Percentiles rank a stretch among this genome's conserved stretches.
Evolutionary conservation across 2,329 filamentous ascomycete genomes (phyloP).

Genomic region (Cladobotryum protrusum): DNA sequence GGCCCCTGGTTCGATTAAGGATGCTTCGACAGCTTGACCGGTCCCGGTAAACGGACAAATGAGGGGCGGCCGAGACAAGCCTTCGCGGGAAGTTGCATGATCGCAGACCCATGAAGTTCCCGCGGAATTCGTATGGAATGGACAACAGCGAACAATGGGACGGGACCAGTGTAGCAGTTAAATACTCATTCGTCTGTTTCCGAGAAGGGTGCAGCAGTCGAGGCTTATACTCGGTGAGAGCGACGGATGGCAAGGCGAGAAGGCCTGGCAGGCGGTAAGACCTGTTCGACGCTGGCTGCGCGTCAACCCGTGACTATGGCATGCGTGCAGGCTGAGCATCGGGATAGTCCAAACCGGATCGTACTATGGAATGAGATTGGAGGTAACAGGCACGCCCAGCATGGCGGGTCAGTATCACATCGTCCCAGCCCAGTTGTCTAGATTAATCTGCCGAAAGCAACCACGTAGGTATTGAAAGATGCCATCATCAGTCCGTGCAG

Average conservation of each 20-base stretch:
- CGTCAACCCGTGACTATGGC: constrained; percentile 5
- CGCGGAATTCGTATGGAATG: constrained; percentile 2
- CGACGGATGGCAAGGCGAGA: neutral
- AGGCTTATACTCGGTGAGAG: neutral
- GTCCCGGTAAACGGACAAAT: constrained; percentile 12
- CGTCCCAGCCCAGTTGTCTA: constrained; percentile 7
- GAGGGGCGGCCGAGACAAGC: constrained; percentile 4
- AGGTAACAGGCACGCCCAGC: constrained; percentile 3
- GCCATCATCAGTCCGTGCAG: constrained; percentile 8
- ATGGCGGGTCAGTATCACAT: constrained; percentile 12
- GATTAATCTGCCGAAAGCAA: constrained; percentile 10
- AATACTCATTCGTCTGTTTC: neutral
- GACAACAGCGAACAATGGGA: constrained; percentile 3
- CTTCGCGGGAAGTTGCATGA: constrained; percentile 12
- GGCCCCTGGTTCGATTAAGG: constrained; percentile 1
- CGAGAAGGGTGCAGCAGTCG: neutral
- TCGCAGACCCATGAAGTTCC: constrained; percentile 7
- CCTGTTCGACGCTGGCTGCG: constrained; percentile 9
- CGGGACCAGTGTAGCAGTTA: constrained; percentile 4
- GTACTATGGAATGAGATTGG: constrained; percentile 1
- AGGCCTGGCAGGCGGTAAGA: constrained; percentile 8
- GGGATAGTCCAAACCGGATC: neutral
- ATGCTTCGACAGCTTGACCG: constrained; percentile 9
- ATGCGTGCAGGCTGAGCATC: neutral
- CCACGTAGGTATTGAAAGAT: constrained; percentile 6